phyloP scores from a whole-genome alignment of 371 early-diverging fungal species.

The Encephalitozoon hellem region DNA sequence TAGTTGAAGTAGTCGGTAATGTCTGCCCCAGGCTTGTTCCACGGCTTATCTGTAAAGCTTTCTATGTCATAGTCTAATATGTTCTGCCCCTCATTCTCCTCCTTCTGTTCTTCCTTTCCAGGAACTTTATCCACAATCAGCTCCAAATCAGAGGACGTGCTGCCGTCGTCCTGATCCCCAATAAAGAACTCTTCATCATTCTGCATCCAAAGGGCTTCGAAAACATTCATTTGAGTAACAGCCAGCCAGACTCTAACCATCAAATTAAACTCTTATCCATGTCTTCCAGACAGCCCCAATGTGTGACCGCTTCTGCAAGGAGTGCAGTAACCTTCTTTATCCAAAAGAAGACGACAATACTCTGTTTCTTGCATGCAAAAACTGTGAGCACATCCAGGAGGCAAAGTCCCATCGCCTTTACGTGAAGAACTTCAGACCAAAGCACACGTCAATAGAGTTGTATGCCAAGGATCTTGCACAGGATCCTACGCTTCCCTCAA shows the following conservation, averaged over 20 bases:
- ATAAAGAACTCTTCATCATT: conserved; percentile 28
- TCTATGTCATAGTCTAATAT: conserved; percentile 77
- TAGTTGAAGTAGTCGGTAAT: conserved; percentile 95
- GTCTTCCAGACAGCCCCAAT: neutral
- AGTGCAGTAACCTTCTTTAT: conserved; percentile 82
- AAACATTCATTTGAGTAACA: neutral
- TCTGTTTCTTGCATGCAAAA: conserved; percentile 78
- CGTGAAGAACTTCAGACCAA: conserved; percentile 62
- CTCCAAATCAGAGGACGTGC: conserved; percentile 30
- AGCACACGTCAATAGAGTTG: conserved; percentile 61
- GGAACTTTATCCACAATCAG: conserved; percentile 39
- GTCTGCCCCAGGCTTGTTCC: conserved; percentile 90
- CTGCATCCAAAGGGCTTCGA: conserved; percentile 6
- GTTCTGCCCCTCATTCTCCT: conserved; percentile 23
- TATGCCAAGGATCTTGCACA: conserved; percentile 68
- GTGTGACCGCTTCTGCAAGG: conserved; percentile 59
- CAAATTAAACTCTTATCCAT: neutral
- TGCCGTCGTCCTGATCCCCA: conserved; percentile 3
- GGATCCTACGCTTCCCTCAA: conserved; percentile 71
- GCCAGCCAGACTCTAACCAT: neutral
- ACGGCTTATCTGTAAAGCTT: conserved; percentile 79
- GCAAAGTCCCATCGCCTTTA: conserved; percentile 73
- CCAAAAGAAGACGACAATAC: conserved; percentile 74
- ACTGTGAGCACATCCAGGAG: conserved; percentile 76
- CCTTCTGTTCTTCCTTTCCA: conserved; percentile 28